Conservation (phyloP, 2,329 filamentous ascomycete species). For the Monosporascus ibericus region DNA sequence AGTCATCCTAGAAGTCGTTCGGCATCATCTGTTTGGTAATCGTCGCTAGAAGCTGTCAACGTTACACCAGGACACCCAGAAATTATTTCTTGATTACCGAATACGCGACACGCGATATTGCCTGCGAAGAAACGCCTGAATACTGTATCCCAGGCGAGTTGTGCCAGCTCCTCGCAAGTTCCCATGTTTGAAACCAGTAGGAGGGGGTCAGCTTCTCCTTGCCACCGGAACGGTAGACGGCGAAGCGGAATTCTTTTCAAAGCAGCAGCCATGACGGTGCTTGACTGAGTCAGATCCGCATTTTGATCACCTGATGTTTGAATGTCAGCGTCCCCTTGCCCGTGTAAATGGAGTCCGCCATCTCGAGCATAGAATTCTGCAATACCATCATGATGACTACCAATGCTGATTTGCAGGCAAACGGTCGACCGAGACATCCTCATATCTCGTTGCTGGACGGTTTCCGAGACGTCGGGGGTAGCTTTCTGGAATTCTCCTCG, state of each 20-base stretch:
- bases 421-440: constrained; percentile 46
- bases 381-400: constrained; percentile 50
- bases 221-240: too few relatives aligned
- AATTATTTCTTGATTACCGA: constrained; percentile 44
- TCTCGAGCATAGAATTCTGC: constrained; percentile 64
- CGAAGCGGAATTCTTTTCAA: too few relatives aligned
- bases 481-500: constrained; percentile 38
- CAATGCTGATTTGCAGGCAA: constrained; percentile 48
- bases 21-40: constrained; percentile 49
- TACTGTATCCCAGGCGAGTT: constrained; percentile 39
- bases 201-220: constrained; percentile 16
- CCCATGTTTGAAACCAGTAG: constrained; percentile 53
- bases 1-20: constrained; percentile 50
- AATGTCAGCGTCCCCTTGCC: constrained; percentile 52
- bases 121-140: constrained; percentile 40
- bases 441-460: constrained; percentile 49
- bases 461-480: constrained; percentile 38
- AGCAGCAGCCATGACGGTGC: background rate
- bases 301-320: constrained; percentile 58
- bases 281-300: constrained; percentile 46
- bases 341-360: constrained; percentile 55
- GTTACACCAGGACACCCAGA: constrained; percentile 43
- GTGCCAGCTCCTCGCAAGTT: constrained; percentile 50
- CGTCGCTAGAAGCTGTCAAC: constrained; percentile 44
- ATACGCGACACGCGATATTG: constrained; percentile 39